phyloP scores from a whole-genome alignment of 345 rosid genomes.

The Populus alba region DNA sequence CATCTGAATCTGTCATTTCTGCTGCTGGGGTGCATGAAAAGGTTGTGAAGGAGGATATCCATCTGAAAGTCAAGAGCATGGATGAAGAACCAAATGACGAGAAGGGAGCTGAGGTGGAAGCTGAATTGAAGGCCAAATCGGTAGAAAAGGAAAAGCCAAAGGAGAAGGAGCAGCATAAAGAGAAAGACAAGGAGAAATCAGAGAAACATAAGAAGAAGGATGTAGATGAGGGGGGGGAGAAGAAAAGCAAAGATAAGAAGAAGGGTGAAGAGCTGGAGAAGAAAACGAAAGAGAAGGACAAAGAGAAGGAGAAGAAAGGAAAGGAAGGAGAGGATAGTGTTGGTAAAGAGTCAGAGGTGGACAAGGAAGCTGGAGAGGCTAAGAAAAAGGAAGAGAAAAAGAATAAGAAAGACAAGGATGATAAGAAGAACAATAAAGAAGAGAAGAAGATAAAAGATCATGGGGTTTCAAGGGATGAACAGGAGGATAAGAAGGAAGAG shows the following conservation, averaged over 20 bases:
- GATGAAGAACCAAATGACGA: slow-evolving; percentile 32
- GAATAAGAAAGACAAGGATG: not conserved
- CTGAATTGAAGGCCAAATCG: slow-evolving; percentile 58
- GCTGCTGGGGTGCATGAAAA: slow-evolving; percentile 29
- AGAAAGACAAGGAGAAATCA: slow-evolving; percentile 5
- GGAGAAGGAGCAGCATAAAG: slow-evolving; percentile 2
- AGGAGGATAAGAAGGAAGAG: not conserved
- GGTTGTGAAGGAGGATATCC: slow-evolving; percentile 53
- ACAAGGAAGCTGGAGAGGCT: slow-evolving; percentile 2
- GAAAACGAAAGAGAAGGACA: not conserved
- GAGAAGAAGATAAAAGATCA: slow-evolving; percentile 10
- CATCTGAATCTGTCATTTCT: slow-evolving; percentile 26
- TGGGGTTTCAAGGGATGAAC: slow-evolving; percentile 9
- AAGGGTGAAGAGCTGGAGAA: not conserved
- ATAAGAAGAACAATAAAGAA: slow-evolving; percentile 5
- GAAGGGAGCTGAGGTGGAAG: slow-evolving; percentile 36
- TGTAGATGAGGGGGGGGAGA: not conserved
- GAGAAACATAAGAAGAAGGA: slow-evolving; percentile 8
- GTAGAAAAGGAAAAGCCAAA: slow-evolving; percentile 49
- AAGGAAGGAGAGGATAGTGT: not conserved
- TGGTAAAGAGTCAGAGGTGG: slow-evolving; percentile 2
- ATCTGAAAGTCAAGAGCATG: slow-evolving; percentile 48
- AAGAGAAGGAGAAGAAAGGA: slow-evolving; percentile 4
- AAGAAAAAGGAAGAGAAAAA: slow-evolving; percentile 19
- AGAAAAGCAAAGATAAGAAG: not conserved